Conservation (phyloP, 495 filamentous ascomycete genomes). For the Parathielavia hyrcaniae region DNA sequence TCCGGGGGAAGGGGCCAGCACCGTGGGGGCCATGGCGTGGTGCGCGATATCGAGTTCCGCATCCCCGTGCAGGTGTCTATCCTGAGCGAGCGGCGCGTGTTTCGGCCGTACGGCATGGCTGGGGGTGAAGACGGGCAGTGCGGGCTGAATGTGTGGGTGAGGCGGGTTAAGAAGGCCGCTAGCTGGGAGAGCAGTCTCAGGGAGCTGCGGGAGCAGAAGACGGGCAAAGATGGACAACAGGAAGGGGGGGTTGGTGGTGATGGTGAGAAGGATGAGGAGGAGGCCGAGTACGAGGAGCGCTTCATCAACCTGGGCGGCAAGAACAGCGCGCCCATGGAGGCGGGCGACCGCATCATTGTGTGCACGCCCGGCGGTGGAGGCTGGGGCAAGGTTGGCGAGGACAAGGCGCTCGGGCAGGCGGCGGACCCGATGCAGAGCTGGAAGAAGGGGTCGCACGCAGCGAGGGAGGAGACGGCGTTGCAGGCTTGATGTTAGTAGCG, state of each 20-base stretch:
- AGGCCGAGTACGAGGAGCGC: conserved; percentile 53
- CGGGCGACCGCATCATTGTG: conserved; percentile 79
- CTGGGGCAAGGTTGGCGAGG: conserved; percentile 58
- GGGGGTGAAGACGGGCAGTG: conserved; percentile 77
- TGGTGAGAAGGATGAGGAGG: conserved; percentile 30
- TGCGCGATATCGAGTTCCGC: conserved; percentile 92
- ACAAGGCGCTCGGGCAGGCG: conserved; percentile 38
- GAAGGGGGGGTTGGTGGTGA: conserved; percentile 28
- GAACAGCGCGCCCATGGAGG: conserved; percentile 81
- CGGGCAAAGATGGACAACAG: conserved; percentile 26
- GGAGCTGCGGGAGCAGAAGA: conserved; percentile 25
- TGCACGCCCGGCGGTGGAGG: conserved; percentile 67
- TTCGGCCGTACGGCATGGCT: conserved; percentile 78
- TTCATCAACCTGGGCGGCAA: conserved; percentile 84
- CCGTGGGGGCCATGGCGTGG: conserved; percentile 79
- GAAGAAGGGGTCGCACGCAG: conserved; percentile 55
- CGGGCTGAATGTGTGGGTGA: conserved; percentile 82
- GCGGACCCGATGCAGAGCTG: conserved; percentile 53
- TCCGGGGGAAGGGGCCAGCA: conserved; percentile 71
- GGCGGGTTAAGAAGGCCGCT: conserved; percentile 53
- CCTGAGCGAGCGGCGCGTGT: conserved; percentile 78
- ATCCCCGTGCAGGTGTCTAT: conserved; percentile 85
- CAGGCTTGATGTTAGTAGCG: conserved; percentile 29
- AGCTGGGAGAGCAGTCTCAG: conserved; percentile 41
- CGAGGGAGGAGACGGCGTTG: conserved; percentile 47